Conservation (phyloP, 129 eudicot genomes). For the Pittosporum tobira region DNA sequence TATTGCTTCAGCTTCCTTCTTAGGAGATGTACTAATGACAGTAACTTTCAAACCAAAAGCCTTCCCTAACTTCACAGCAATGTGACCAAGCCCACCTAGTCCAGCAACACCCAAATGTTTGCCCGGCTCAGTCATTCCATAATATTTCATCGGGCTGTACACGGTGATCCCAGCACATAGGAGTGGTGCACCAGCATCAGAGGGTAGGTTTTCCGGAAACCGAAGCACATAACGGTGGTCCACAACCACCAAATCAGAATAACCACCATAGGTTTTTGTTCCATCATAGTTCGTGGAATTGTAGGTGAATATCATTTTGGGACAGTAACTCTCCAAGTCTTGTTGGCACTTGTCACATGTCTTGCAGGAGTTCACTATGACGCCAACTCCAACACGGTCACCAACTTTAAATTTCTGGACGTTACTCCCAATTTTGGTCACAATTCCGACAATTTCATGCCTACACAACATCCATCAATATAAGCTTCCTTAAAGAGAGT, state of each 20-base stretch:
- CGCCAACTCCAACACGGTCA: too few relatives aligned
- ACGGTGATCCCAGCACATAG: too few relatives aligned
- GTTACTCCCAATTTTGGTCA: slow-evolving; percentile 22
- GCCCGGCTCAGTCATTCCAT: too few relatives aligned
- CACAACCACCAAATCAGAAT: slow-evolving; percentile 25
- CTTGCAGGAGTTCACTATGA: slow-evolving; percentile 22
- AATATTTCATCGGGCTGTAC: too few relatives aligned
- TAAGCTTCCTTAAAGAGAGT: background rate
- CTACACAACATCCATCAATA: slow-evolving; percentile 2
- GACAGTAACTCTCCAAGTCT: slow-evolving; percentile 31
- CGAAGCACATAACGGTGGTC: slow-evolving; percentile 28
- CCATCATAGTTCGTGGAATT: slow-evolving; percentile 21
- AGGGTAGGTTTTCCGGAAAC: slow-evolving; percentile 29
- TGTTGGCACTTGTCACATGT: slow-evolving; percentile 24
- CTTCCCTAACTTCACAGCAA: slow-evolving; percentile 44
- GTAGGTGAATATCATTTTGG: slow-evolving; percentile 21
- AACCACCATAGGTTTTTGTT: slow-evolving; percentile 34
- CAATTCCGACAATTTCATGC: slow-evolving; percentile 31
- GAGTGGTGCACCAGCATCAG: slow-evolving; percentile 38
- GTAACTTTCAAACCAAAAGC: too few relatives aligned
- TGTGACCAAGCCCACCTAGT: slow-evolving; percentile 47
- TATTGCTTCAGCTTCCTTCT: slow-evolving; percentile 32
- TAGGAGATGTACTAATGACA: slow-evolving; percentile 35
- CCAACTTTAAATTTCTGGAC: slow-evolving; percentile 25
- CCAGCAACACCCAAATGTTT: too few relatives aligned